These are phyloP conservation scores for Clonostachys chloroleuca DNA, from an alignment of 2,329 filamentous ascomycete species.

Conservation along the genomic window DNA sequence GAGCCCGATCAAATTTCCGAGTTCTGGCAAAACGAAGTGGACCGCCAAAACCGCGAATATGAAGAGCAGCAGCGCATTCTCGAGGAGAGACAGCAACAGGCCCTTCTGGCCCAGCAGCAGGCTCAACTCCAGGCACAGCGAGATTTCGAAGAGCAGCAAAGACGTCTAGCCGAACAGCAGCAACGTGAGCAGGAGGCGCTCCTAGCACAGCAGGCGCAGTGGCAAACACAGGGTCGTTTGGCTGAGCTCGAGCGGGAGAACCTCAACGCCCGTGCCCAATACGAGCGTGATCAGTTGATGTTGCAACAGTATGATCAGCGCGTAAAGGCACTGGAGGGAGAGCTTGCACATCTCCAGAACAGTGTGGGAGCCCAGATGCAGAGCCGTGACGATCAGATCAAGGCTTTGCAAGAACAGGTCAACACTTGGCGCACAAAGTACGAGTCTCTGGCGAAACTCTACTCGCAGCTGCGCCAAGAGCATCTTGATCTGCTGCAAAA, in stretches of 20 bases:
- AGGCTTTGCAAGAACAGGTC: slow-evolving; percentile 89
- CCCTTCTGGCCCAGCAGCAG: slow-evolving; percentile 76
- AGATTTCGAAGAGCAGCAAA: slow-evolving; percentile 96
- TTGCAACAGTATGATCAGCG: slow-evolving; percentile 93
- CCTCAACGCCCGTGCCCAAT: slow-evolving; percentile 87
- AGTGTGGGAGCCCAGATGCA: slow-evolving; percentile 81
- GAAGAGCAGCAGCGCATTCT: slow-evolving; percentile 89
- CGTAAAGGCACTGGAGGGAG: slow-evolving; percentile 87
- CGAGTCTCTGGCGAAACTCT: slow-evolving; percentile 91
- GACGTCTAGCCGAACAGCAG: slow-evolving; percentile 82
- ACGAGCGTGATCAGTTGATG: slow-evolving; percentile 96
- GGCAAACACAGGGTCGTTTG: slow-evolving; percentile 92
- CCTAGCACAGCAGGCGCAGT: slow-evolving; percentile 80
- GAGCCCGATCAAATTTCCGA: slow-evolving; percentile 95
- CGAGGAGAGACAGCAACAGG: slow-evolving; percentile 80
- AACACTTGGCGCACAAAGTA: slow-evolving; percentile 98
- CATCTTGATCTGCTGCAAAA: slow-evolving; percentile 93
- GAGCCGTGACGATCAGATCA: slow-evolving; percentile 93
- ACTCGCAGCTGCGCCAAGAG: slow-evolving; percentile 92
- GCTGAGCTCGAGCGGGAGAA: slow-evolving; percentile 96
- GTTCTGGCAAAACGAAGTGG: slow-evolving; percentile 94
- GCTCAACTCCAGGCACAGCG: slow-evolving; percentile 80
- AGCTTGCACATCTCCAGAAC: slow-evolving; percentile 75
- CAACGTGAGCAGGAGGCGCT: slow-evolving; percentile 87
- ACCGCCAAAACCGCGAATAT: slow-evolving; percentile 88